Conservation (phyloP, 495 filamentous ascomycete genomes). For the Tuber microsphaerosporum region DNA sequence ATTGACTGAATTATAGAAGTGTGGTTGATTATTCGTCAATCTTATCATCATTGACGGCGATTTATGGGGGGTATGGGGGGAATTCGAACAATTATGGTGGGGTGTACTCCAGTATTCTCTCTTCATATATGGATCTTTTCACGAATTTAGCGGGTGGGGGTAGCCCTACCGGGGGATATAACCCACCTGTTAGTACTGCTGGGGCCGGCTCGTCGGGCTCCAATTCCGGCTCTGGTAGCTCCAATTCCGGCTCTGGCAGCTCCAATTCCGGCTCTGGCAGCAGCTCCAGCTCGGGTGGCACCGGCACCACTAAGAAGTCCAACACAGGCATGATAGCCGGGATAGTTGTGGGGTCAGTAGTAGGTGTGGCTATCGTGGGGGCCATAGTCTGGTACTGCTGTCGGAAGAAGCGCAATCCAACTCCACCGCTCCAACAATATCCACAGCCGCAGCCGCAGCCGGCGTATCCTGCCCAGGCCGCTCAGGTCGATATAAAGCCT, state of each 20-base stretch:
- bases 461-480: not conserved
- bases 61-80: not conserved
- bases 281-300: not conserved
- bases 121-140: not conserved
- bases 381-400: constrained; percentile 9
- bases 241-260: not conserved
- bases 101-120: not conserved
- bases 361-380: not conserved
- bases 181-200: not conserved
- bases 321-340: constrained; percentile 27
- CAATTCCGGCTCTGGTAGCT: not conserved
- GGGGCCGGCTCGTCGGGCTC: not conserved
- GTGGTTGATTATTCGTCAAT: not conserved
- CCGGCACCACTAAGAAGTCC: constrained; percentile 4
- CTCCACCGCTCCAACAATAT: not conserved
- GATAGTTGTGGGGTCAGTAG: constrained; percentile 8
- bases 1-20: not conserved
- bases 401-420: constrained; percentile 4
- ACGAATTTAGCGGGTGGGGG: not conserved
- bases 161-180: not conserved
- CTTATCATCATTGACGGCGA: not conserved
- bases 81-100: not conserved
- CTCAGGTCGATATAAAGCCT: not conserved
- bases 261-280: not conserved
- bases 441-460: not conserved